Base-by-base conservation (phyloP, 2,329 filamentous ascomycete genomes). In the Myriosclerotinia curreyana region DNA sequence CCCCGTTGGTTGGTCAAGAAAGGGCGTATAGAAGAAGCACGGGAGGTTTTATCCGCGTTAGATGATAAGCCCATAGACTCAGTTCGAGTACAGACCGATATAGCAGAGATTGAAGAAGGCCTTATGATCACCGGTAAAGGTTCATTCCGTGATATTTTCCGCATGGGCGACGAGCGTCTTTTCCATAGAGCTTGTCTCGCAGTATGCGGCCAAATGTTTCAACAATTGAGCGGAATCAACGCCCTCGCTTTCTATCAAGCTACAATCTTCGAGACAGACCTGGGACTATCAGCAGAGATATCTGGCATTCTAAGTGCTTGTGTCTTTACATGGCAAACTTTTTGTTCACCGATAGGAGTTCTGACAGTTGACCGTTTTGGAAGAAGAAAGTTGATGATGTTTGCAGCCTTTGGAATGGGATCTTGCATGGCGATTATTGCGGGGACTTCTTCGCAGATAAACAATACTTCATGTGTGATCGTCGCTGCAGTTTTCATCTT, bases 301-400 rank as follows among this genome's bases (percentile, higher is more conserved):
- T 80, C 86, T 0, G 75, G 85, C 0, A 82, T 85, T 34, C 70
- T 82, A 20, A 84, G 82, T 15, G 84, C 86, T 0, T 78, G 80
- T 63, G 82, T 82, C 12, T 51, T 63, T 25, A 59, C 61, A 9
- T 63, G 61, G 61, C 61, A 63, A 44, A 63, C 62, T 4, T 6
- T 61, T 36, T 53, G 50, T 48, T 64, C 55, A 14, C 75, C 75
- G 38, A 70, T 78, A 9, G 76, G 77, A 1, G 68, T 78, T 5
- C 75, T 75, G 20, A 74, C 77, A 2, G 80, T 82, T 60, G 80
- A 82, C 74, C 81, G 83, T 1, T 83, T 87, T 4, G 87, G 87
- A 14, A 85, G 89, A 36, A 82, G 89, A 22, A 83, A 84, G 71
- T 81, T 92, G 66, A 91, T 92, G 87, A 76, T 92, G 22, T 84